These are phyloP conservation scores for Monotropa hypopitys DNA, from an alignment of 179 eudicot species.

Conservation along the genomic window DNA sequence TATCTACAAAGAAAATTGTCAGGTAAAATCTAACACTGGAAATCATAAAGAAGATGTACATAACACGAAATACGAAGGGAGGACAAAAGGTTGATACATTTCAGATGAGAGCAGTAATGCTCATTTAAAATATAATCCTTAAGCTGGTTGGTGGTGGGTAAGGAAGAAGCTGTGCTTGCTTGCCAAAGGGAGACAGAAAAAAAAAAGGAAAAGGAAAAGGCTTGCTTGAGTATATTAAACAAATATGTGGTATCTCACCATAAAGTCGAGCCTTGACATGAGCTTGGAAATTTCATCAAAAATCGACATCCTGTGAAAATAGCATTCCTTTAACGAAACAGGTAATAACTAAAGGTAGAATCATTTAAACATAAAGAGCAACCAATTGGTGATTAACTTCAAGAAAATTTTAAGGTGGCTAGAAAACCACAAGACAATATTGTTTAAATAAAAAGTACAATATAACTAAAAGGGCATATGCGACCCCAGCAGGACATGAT, in stretches of 20 bases:
- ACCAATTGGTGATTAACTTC: neutral
- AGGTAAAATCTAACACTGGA: neutral
- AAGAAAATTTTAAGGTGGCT: neutral
- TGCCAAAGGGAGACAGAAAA: neutral
- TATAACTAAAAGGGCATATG: neutral
- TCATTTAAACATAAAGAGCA: neutral
- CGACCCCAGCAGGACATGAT: neutral
- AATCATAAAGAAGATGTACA: neutral
- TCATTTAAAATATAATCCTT: neutral
- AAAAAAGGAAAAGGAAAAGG: neutral
- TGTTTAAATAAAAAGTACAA: neutral
- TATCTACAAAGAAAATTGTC: slow-evolving; percentile 25
- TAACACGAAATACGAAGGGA: neutral
- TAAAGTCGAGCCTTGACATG: slow-evolving; percentile 40
- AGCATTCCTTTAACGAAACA: slow-evolving; percentile 5
- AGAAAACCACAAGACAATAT: neutral
- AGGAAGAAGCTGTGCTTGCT: neutral
- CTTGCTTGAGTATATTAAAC: neutral
- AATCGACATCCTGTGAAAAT: slow-evolving; percentile 33
- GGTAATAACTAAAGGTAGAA: neutral
- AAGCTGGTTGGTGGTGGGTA: neutral
- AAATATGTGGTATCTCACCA: slow-evolving; percentile 26
- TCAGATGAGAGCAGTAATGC: neutral
- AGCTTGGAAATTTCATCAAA: slow-evolving; percentile 50
- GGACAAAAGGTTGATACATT: neutral